phyloP scores from a whole-genome alignment of 306 rosid species.

The Dalbergia oliveri region DNA sequence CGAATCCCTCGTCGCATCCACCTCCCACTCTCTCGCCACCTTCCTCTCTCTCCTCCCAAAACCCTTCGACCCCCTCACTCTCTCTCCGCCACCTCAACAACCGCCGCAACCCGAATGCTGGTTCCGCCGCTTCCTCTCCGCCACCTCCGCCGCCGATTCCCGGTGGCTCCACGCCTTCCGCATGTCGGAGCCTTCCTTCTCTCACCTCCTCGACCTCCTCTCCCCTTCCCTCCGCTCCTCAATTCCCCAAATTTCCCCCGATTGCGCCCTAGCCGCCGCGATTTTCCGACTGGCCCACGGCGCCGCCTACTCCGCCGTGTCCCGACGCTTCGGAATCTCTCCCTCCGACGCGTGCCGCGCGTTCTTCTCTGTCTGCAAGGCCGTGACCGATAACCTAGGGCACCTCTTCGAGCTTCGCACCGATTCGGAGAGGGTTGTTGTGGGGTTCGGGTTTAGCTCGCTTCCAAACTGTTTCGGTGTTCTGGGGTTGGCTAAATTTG shows the following conservation, averaged over 20 bases:
- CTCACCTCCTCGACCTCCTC: constrained; percentile 64
- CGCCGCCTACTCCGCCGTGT: constrained; percentile 64
- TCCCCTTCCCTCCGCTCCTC: constrained; percentile 48
- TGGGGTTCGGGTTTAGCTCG: constrained; percentile 70
- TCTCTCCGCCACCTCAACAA: constrained; percentile 29
- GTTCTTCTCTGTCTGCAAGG: constrained; percentile 66
- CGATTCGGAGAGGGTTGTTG: constrained; percentile 53
- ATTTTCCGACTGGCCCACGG: constrained; percentile 81
- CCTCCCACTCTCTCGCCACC: constrained; percentile 48
- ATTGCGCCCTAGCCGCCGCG: constrained; percentile 70
- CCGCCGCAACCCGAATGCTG: constrained; percentile 52
- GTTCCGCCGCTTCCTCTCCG: constrained; percentile 75
- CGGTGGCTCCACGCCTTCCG: constrained; percentile 70
- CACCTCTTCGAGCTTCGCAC: constrained; percentile 69
- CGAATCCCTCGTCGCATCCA: constrained; percentile 62
- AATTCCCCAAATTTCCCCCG: constrained; percentile 55
- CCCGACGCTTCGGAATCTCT: constrained; percentile 65
- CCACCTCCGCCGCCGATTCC: constrained; percentile 47
- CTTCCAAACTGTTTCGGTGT: constrained; percentile 85
- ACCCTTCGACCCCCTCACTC: constrained; percentile 31
- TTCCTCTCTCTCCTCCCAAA: constrained; percentile 43
- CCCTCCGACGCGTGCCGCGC: constrained; percentile 67
- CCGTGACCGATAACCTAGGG: constrained; percentile 56
- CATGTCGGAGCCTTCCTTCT: constrained; percentile 70
- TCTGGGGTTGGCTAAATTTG: constrained; percentile 65